Conservation (phyloP, 176 grass and related monocot species). For the Carex kokanica region DNA sequence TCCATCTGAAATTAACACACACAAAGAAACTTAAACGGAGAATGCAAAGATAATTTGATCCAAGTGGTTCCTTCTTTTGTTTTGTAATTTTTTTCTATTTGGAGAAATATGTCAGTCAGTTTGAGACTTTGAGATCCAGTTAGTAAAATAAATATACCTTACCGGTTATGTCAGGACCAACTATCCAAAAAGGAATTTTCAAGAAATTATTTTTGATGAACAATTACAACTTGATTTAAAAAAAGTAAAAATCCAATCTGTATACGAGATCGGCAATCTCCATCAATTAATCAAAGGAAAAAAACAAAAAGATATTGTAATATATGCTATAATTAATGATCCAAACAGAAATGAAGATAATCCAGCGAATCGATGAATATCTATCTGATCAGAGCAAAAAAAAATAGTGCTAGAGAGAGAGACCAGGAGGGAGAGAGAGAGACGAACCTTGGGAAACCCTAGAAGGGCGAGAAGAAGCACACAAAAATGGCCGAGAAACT, state of each 20-base stretch:
- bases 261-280: constrained; percentile 4
- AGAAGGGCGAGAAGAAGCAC: constrained; percentile 1
- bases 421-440: neutral
- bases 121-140: constrained; percentile 12
- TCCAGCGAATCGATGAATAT: constrained; percentile 7
- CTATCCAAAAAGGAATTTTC: neutral
- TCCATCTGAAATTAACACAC: constrained; percentile 49
- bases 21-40: neutral
- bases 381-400: neutral
- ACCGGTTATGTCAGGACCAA: constrained; percentile 25
- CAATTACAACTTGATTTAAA: neutral
- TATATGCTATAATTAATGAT: neutral
- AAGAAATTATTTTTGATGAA: neutral
- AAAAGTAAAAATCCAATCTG: constrained; percentile 5
- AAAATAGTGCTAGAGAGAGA: neutral
- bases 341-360: neutral
- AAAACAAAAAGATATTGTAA: neutral
- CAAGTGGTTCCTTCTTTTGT: neutral
- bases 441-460: neutral
- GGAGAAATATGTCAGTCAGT: neutral
- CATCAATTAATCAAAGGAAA: neutral
- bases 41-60: neutral
- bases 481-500: constrained; percentile 11
- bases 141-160: neutral
- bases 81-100: neutral